A percentile compares a stretch with the other conserved stretches of the same genome.
These are phyloP conservation scores for Pholiota conissans DNA, from an alignment of 768 basidiomycete species.

Conservation along the genomic window DNA sequence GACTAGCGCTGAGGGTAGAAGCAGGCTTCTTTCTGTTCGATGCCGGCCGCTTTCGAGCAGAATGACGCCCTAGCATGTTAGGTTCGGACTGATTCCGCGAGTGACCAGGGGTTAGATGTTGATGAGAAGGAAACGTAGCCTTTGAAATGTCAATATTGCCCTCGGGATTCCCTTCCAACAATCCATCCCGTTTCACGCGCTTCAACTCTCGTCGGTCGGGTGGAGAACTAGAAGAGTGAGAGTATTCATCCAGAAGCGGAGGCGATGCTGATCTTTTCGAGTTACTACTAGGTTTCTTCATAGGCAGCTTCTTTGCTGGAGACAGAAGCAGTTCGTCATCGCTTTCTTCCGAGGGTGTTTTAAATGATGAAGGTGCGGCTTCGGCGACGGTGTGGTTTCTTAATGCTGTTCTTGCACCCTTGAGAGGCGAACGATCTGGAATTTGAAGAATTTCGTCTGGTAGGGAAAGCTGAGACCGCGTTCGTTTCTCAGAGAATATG, in stretches of 20 bases:
- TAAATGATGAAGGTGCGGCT: neutral
- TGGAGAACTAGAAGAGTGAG: conserved; percentile 20
- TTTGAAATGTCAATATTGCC: conserved; percentile 15
- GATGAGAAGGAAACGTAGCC: neutral
- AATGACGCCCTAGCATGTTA: conserved; percentile 17
- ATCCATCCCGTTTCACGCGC: conserved; percentile 32
- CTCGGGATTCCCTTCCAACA: conserved; percentile 10
- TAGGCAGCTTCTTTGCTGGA: conserved; percentile 30
- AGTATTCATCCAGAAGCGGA: conserved; percentile 29
- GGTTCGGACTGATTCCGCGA: conserved; percentile 38
- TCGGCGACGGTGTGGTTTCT: conserved; percentile 23
- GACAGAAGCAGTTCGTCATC: conserved; percentile 52
- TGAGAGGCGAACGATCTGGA: conserved; percentile 51
- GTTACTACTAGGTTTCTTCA: conserved; percentile 15
- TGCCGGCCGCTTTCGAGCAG: conserved; percentile 24
- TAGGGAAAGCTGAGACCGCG: conserved; percentile 52
- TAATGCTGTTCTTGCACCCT: conserved; percentile 44
- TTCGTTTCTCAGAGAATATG: conserved; percentile 35
- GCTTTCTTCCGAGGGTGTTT: conserved; percentile 27
- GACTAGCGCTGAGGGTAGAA: conserved; percentile 24
- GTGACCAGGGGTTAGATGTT: conserved; percentile 22
- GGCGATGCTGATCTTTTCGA: conserved; percentile 45
- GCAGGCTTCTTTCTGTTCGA: conserved; percentile 27
- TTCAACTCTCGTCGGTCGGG: conserved; percentile 34
- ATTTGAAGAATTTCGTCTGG: conserved; percentile 47